phyloP scores from a whole-genome alignment of 2,329 filamentous ascomycete genomes.

The Colletotrichum musicola region DNA sequence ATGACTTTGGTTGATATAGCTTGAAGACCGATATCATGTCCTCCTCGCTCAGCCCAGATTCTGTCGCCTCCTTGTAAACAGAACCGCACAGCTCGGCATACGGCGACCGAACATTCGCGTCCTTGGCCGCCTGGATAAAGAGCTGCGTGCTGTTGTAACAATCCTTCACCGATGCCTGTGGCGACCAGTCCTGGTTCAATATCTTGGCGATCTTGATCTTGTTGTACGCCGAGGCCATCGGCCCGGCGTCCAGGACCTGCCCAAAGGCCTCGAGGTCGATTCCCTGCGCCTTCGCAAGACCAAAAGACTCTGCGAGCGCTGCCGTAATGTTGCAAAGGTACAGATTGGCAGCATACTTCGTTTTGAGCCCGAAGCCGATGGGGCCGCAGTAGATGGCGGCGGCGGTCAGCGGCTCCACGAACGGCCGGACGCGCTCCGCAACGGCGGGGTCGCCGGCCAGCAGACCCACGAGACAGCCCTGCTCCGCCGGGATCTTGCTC shows the following conservation, averaged over 20 bases:
- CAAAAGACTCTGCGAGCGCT: conserved; percentile 49
- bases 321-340: conserved; percentile 48
- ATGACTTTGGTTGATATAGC: not conserved
- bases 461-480: conserved; percentile 50
- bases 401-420: conserved; percentile 39
- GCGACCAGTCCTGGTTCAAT: conserved; percentile 45
- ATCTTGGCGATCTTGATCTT: conserved; percentile 48
- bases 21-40: conserved; percentile 48
- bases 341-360: conserved; percentile 49
- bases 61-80: conserved; percentile 44
- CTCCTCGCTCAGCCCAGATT: conserved; percentile 42
- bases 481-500: conserved; percentile 49
- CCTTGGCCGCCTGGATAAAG: conserved; percentile 43
- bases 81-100: conserved; percentile 41
- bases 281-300: conserved; percentile 48
- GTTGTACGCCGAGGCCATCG: conserved; percentile 48
- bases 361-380: conserved; percentile 47
- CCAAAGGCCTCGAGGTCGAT: conserved; percentile 47
- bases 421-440: conserved; percentile 42
- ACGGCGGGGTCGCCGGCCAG: conserved; percentile 46
- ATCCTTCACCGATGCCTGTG: conserved; percentile 47
- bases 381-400: conserved; percentile 50
- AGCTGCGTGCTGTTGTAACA: conserved; percentile 48
- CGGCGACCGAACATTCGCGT: conserved; percentile 40
- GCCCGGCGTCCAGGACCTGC: conserved; percentile 46